Conservation (phyloP, 2,329 filamentous ascomycete genomes). For the Fusarium siculi region DNA sequence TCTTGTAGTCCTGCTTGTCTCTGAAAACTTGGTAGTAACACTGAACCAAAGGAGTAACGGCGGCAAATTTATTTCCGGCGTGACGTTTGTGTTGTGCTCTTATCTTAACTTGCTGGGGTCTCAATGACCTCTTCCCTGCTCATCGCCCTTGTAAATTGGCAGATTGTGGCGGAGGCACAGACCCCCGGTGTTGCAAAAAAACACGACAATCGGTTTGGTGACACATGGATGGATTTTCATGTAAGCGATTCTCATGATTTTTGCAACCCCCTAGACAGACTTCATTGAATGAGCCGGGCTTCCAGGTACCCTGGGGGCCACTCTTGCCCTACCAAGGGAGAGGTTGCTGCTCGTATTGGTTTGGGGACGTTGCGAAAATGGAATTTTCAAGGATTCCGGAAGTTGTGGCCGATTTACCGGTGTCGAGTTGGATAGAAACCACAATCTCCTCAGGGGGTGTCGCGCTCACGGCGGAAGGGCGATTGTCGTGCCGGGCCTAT, state of each 20-base stretch:
- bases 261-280: not conserved
- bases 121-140: conserved; percentile 1
- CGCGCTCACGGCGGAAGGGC: not conserved
- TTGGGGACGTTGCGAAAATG: not conserved
- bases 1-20: not conserved
- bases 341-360: not conserved
- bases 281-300: not conserved
- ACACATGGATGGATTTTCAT: not conserved
- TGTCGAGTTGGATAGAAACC: not conserved
- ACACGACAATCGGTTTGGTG: not conserved
- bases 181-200: not conserved
- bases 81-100: not conserved
- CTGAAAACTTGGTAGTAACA: not conserved
- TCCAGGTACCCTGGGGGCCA: not conserved
- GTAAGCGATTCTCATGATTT: not conserved
- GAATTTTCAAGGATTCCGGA: not conserved
- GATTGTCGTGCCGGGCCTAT: not conserved
- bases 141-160: conserved; percentile 6
- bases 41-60: not conserved
- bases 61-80: not conserved
- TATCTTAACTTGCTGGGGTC: conserved; percentile 2
- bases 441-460: not conserved
- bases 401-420: not conserved
- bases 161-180: conserved; percentile 1
- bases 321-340: not conserved